Conservation (phyloP, 2,329 filamentous ascomycete species). For the Claviceps purpurea region DNA sequence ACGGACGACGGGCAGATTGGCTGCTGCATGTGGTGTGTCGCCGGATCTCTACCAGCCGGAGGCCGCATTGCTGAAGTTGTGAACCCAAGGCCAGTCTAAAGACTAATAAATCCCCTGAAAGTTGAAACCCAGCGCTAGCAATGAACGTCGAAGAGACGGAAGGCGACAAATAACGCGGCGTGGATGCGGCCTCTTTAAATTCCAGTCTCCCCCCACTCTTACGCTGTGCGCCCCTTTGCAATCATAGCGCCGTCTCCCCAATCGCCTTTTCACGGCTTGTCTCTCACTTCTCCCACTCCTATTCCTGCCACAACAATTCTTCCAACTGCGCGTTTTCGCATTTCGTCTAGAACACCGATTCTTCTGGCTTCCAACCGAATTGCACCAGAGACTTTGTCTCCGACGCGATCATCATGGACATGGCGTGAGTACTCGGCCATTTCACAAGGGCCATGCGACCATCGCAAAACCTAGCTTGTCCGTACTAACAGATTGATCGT, state of each 20-base stretch:
- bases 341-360: neutral
- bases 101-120: neutral
- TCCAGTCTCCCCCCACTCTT: constrained; percentile 4
- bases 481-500: constrained; percentile 9
- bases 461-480: neutral
- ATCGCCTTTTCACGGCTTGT: neutral
- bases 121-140: constrained; percentile 1
- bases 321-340: neutral
- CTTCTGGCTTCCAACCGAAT: neutral
- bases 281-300: neutral
- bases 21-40: neutral
- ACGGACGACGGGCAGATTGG: constrained; percentile 8
- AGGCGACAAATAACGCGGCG: neutral
- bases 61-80: neutral
- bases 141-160: neutral
- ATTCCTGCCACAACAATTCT: no score
- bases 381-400: neutral
- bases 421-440: constrained; percentile 13
- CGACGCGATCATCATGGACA: constrained; percentile 18
- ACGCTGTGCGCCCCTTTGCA: neutral
- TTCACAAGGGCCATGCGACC: constrained; percentile 5
- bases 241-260: neutral
- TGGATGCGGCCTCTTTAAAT: constrained; percentile 5
- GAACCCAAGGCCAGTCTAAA: no score
- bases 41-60: neutral